These are phyloP conservation scores for Trapa incisa DNA, from an alignment of 345 rosid species.

Conservation along the genomic window DNA sequence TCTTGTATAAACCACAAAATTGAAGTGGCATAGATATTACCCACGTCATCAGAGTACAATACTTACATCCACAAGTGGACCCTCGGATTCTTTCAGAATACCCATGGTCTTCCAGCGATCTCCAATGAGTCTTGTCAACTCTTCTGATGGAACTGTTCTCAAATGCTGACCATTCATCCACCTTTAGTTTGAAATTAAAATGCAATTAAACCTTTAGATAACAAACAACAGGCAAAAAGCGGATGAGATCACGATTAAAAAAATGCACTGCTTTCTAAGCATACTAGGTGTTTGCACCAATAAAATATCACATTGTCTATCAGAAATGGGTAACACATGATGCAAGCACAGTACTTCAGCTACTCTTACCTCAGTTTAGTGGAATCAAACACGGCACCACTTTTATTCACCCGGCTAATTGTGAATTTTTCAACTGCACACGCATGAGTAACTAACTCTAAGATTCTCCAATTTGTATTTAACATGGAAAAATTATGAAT, in stretches of 20 bases:
- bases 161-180: slow-evolving; percentile 98
- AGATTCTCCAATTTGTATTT: not conserved
- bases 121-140: slow-evolving; percentile 56
- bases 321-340: not conserved
- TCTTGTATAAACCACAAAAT: not conserved
- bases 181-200: slow-evolving; percentile 27
- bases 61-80: slow-evolving; percentile 62
- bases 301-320: not conserved
- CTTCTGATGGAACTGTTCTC: slow-evolving; percentile 50
- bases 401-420: slow-evolving; percentile 72
- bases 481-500: not conserved
- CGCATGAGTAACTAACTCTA: not conserved
- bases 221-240: not conserved
- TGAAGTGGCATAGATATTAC: not conserved
- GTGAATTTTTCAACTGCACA: slow-evolving; percentile 72
- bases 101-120: slow-evolving; percentile 70
- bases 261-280: not conserved
- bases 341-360: not conserved
- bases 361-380: slow-evolving; percentile 60
- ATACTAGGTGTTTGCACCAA: not conserved
- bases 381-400: slow-evolving; percentile 79
- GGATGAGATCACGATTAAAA: not conserved
- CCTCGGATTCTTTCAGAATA: slow-evolving; percentile 45
- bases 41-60: not conserved
- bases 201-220: not conserved